Evolutionary conservation across 768 basidiomycete genomes (phyloP), one percentile per base, ranked within the genome.

Genomic region (Psilocybe cubensis): DNA sequence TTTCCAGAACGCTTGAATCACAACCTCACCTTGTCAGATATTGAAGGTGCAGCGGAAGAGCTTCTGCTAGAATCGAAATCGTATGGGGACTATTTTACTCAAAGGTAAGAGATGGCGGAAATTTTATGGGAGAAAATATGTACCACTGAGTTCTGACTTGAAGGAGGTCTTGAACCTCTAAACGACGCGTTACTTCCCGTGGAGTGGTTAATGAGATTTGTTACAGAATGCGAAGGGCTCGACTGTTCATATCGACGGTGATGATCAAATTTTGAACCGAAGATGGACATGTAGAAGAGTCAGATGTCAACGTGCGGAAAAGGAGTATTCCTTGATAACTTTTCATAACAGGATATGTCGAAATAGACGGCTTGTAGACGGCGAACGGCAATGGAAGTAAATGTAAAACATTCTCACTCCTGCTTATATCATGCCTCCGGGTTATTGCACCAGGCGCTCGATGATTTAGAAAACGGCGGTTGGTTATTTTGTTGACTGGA

Each of bases 21-120:
- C n/a, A 23, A 48, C 59, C 71, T 44, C 57, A 75, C 86, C 76
- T 88, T 87, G 66, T 88, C 82, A 24, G 85, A 84, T 58, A 87
- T 79, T 21, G 83, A 86, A 12, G 54, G 57, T n/a, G 54, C 48
- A 27, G 54, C 38, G 14, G 60, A 59, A 8, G 57, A 44, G 35
- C 52, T 57, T 14, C 60, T 63, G 48, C 56, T 62, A 21, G 49
- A 25, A 44, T 56, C 45, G 29, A 52, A 41, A 40, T 61, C 60
- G 45, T 60, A 61, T n/a, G 59, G 60, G 17, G 45, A 50, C 61
- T 62, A 35, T 12, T n/a, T 38, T 38, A 33, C 17, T 17, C 7
- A 52, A 23, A 58, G 47, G 5, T 14, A 23, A 50, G 27, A 10
- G 7, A 10, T 3, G 29, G 20, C 18, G 12, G 48, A 31, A 17